Evolutionary conservation across 345 rosid genomes (phyloP).

Genomic region (Sisymbrium altissimum): DNA sequence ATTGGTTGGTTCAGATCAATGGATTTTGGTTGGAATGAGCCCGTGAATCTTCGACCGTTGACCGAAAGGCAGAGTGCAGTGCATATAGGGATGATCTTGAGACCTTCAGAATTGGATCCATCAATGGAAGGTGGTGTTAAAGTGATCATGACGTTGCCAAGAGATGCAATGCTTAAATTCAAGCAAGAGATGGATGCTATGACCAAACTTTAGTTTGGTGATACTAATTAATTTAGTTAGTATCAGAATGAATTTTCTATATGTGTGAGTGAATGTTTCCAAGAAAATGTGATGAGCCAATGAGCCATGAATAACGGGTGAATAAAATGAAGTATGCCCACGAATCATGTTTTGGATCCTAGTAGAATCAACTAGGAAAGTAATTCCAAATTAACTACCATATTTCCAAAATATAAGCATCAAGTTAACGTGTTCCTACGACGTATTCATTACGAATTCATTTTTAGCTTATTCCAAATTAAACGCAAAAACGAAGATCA

Average conservation of each 20-base stretch:
- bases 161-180: neutral
- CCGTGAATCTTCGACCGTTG: slow-evolving; percentile 36
- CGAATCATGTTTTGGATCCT: neutral
- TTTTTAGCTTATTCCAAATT: too few relatives aligned
- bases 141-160: neutral
- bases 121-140: slow-evolving; percentile 35
- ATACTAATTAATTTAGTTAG: neutral
- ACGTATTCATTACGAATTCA: too few relatives aligned
- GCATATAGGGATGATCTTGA: neutral
- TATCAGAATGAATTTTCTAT: neutral
- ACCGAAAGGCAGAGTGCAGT: neutral
- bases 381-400: too few relatives aligned
- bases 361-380: too few relatives aligned
- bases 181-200: neutral
- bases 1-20: neutral
- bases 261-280: neutral
- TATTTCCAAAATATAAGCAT: too few relatives aligned
- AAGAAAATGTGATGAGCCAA: too few relatives aligned
- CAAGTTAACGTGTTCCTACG: too few relatives aligned
- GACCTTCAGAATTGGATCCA: slow-evolving; percentile 4
- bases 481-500: too few relatives aligned
- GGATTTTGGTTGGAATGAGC: slow-evolving; percentile 46
- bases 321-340: neutral
- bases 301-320: neutral
- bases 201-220: neutral